These are phyloP conservation scores for Proliferodiscus dingleyae DNA, from an alignment of 2,329 filamentous ascomycete species.

Conservation along the genomic window DNA sequence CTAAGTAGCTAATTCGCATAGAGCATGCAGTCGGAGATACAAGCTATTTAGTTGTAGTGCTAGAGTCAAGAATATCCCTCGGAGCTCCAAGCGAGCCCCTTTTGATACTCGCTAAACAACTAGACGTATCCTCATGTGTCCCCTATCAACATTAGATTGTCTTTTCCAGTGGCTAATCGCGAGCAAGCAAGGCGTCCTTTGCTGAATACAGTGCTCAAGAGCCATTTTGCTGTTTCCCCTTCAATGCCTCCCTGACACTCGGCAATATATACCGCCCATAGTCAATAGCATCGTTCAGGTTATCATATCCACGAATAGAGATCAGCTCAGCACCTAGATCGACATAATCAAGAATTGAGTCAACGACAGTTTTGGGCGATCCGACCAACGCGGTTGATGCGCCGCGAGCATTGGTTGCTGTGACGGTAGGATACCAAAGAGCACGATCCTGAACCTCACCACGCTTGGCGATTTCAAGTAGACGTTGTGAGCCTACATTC, in stretches of 20 bases:
- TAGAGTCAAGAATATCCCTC: too few relatives aligned
- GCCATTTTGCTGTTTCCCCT: conserved; percentile 9
- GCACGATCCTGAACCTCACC: conserved; percentile 57
- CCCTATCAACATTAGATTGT: too few relatives aligned
- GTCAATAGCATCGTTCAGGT: conserved; percentile 54
- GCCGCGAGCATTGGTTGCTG: conserved; percentile 54
- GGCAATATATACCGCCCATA: conserved; percentile 54
- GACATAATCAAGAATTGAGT: conserved; percentile 53
- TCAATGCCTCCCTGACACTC: conserved; percentile 37
- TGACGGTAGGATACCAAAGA: conserved; percentile 60
- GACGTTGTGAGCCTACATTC: conserved; percentile 54
- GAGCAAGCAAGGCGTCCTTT: too few relatives aligned
- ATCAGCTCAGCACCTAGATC: conserved; percentile 52
- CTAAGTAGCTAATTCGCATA: too few relatives aligned
- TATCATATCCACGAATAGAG: conserved; percentile 57
- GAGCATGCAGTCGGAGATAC: too few relatives aligned
- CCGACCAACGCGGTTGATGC: conserved; percentile 56
- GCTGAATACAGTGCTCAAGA: too few relatives aligned
- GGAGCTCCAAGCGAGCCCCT: too few relatives aligned
- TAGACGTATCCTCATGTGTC: too few relatives aligned
- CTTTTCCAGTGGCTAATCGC: too few relatives aligned
- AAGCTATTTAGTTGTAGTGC: too few relatives aligned
- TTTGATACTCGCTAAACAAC: too few relatives aligned
- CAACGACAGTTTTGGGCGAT: conserved; percentile 46
- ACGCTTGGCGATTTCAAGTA: conserved; percentile 51